These are phyloP conservation scores for Polyporus arcularius DNA, from an alignment of 768 basidiomycete genomes.

Conservation along the genomic window DNA sequence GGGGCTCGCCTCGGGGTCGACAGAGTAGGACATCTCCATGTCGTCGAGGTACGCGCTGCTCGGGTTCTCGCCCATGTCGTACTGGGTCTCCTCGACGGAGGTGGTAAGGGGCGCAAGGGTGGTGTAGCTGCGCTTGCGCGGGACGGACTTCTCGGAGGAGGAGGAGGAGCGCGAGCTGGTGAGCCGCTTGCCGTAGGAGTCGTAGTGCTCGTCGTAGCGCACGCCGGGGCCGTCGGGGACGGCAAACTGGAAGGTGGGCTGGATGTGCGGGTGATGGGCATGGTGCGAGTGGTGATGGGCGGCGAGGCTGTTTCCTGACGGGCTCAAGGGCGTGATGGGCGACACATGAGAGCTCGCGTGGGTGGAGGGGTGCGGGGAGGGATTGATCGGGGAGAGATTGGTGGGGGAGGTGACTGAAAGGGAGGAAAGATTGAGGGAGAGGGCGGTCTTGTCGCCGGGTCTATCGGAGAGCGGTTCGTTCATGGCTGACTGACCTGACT, in stretches of 20 bases:
- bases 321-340: constrained; percentile 62
- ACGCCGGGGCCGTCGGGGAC: constrained; percentile 32
- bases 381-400: constrained; percentile 62
- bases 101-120: constrained; percentile 39
- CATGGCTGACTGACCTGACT: constrained; percentile 22
- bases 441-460: constrained; percentile 28
- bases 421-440: constrained; percentile 67
- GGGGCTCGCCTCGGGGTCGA: constrained; percentile 53
- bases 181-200: constrained; percentile 38
- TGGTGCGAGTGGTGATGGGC: constrained; percentile 43
- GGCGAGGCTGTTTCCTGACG: constrained; percentile 45
- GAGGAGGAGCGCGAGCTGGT: constrained; percentile 42
- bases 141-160: constrained; percentile 58
- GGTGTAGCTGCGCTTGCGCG: constrained; percentile 69
- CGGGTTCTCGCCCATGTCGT: constrained; percentile 29
- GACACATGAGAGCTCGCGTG: constrained; percentile 34
- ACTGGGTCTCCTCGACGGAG: constrained; percentile 34
- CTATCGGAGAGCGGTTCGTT: constrained; percentile 29
- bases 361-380: constrained; percentile 40
- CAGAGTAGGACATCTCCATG: constrained; percentile 50
- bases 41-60: constrained; percentile 55
- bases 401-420: constrained; percentile 68
- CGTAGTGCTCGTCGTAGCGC: constrained; percentile 36
- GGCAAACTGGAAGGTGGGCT: constrained; percentile 54
- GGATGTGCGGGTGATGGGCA: constrained; percentile 22